Conservation (phyloP, 345 rosid species). For the Salix caprea region DNA sequence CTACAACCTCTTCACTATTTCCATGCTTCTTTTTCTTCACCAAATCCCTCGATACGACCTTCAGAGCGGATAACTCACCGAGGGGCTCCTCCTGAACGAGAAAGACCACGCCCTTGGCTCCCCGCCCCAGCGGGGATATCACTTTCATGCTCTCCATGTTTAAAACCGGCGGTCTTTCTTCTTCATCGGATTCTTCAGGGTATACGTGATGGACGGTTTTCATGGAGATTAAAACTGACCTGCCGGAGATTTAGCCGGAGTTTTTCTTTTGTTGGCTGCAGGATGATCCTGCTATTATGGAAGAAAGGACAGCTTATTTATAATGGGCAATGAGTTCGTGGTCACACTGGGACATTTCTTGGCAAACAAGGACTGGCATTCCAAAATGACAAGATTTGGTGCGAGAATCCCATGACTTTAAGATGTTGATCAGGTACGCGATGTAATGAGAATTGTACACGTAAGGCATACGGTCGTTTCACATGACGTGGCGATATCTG, state of each 20-base stretch:
- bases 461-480: neutral
- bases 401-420: too few species aligned
- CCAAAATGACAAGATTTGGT: too few species aligned
- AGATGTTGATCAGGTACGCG: neutral
- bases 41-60: constrained; percentile 58
- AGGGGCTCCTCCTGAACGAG: constrained; percentile 34
- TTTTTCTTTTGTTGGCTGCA: too few species aligned
- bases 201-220: constrained; percentile 8
- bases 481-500: constrained; percentile 30
- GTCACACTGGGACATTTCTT: too few species aligned
- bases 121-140: constrained; percentile 67
- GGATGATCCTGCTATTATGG: too few species aligned
- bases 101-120: constrained; percentile 91
- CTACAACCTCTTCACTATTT: neutral
- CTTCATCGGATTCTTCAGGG: neutral
- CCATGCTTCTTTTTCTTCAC: constrained; percentile 45
- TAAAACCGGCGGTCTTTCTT: constrained; percentile 23
- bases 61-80: constrained; percentile 56
- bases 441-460: constrained; percentile 11
- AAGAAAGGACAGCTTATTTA: too few species aligned
- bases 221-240: neutral
- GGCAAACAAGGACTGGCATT: too few species aligned
- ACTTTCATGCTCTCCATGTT: constrained; percentile 41
- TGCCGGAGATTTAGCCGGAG: too few species aligned
- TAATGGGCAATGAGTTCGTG: too few species aligned